These are phyloP conservation scores for Pythium sukuiense DNA, from an alignment of 352 stramenopile genomes.

Conservation along the genomic window DNA sequence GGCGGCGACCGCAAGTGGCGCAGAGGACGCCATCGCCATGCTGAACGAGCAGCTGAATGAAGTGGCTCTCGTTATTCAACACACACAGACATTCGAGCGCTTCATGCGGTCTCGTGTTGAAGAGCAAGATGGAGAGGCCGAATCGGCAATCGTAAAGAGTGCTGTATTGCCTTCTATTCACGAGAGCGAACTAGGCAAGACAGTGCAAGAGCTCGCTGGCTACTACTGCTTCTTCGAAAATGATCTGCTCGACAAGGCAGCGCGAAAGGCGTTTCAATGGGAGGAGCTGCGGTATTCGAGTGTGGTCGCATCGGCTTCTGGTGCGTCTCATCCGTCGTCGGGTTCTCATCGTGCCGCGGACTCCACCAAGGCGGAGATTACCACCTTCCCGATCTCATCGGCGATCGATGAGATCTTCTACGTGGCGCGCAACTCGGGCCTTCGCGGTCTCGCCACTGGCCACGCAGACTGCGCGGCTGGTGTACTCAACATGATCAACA, in stretches of 20 bases:
- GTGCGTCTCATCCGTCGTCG: not conserved
- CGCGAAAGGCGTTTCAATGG: slow-evolving; percentile 82
- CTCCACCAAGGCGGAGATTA: slow-evolving; percentile 29
- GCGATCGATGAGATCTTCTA: slow-evolving; percentile 89
- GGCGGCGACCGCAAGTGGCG: slow-evolving; percentile 7
- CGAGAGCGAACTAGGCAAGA: slow-evolving; percentile 77
- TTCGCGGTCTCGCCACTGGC: slow-evolving; percentile 78
- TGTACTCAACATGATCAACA: slow-evolving; percentile 88
- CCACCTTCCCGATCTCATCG: slow-evolving; percentile 78
- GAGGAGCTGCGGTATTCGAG: slow-evolving; percentile 78
- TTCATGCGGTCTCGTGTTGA: slow-evolving; percentile 79
- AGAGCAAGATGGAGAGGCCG: not conserved
- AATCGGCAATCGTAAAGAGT: not conserved
- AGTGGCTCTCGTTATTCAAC: slow-evolving; percentile 82
- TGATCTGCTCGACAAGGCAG: slow-evolving; percentile 69
- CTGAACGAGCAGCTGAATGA: slow-evolving; percentile 88
- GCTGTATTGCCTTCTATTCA: slow-evolving; percentile 52
- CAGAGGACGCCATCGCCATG: slow-evolving; percentile 62
- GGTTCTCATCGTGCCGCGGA: not conserved
- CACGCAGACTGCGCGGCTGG: slow-evolving; percentile 80
- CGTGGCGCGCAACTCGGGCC: slow-evolving; percentile 74
- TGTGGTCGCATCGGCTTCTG: not conserved
- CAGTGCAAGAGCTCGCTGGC: slow-evolving; percentile 78
- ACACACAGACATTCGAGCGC: slow-evolving; percentile 88
- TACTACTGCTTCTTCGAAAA: slow-evolving; percentile 90